Evolutionary conservation across 495 filamentous ascomycete genomes (phyloP), one percentile per base, ranked within the genome.

Genomic region (Aspergillus mulundensis): DNA sequence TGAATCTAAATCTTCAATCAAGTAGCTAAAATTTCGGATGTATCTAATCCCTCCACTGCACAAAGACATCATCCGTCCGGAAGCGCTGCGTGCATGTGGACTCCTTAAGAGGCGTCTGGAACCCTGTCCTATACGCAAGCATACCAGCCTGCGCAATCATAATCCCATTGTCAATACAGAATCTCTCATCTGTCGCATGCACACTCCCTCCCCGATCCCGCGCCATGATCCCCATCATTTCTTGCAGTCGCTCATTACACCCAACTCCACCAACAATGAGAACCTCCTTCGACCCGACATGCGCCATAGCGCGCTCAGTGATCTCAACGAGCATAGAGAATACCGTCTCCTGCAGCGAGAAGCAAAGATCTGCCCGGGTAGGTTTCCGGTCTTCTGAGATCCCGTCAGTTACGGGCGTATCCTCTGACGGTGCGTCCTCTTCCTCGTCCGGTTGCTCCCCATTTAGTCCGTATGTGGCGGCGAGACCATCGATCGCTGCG

Each of bases 191-290:
- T 1, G 93, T 98, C 8, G 92, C 92, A 75, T 87, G 97, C 18
- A 97, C 89, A 68, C 82, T 90, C 0, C 94, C 94, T 16, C 91
- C 89, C 32, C 95, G 78, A 68, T 95, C 91, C 38, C 77, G 76
- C n/a, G 91, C 94, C 94, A 98, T 98, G 8, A 87, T 71, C 0
- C 87, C 90, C 95, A 98, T 98, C 94, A 98, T 98, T 66, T 95
- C 86, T 75, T 98, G 94, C 60, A 98, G 65, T 11, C 94, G 81
- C 77, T 95, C 90, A 66, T 98, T 98, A 63, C 89, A 94, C n/a
- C 95, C 94, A 23, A 98, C 94, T n/a, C 94, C 94, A 20, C 94
- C 94, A 4, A 98, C 94, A 55, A 98, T 90, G 40, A 98, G 76
- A 10, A 97, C 94, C 73, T 97, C 89, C 57, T 73, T 84, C 19